phyloP scores from a whole-genome alignment of 2,329 filamentous ascomycete genomes.

The Rhinocladiella mackenziei region DNA sequence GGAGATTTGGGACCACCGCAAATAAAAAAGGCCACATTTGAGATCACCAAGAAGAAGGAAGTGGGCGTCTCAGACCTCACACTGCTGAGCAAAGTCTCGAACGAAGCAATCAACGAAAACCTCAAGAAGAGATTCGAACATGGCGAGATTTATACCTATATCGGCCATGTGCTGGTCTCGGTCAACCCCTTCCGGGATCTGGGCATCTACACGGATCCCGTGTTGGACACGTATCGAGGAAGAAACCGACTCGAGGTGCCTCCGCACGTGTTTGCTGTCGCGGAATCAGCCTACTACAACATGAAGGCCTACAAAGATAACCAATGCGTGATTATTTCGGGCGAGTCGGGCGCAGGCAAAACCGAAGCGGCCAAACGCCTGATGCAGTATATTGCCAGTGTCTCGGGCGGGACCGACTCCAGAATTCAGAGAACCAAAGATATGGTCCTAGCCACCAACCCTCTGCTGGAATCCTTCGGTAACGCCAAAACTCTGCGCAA shows the following conservation, averaged over 20 bases:
- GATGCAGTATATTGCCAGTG: slow-evolving; percentile 99
- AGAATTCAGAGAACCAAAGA: slow-evolving; percentile 97
- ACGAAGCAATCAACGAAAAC: slow-evolving; percentile 99
- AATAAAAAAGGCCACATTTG: slow-evolving; percentile 93
- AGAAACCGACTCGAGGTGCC: slow-evolving; percentile 93
- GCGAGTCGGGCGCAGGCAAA: slow-evolving; percentile 96
- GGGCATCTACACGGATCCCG: slow-evolving; percentile 94
- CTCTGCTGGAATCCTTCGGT: slow-evolving; percentile 92
- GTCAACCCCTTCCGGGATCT: slow-evolving; percentile 97
- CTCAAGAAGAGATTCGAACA: slow-evolving; percentile 97
- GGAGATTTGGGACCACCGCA: slow-evolving; percentile 54
- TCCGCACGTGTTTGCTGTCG: slow-evolving; percentile 95
- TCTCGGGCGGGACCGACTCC: slow-evolving; percentile 77
- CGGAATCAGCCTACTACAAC: slow-evolving; percentile 96
- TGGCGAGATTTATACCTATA: slow-evolving; percentile 98
- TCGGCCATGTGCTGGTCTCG: slow-evolving; percentile 97
- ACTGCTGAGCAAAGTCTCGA: slow-evolving; percentile 95
- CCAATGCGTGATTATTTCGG: slow-evolving; percentile 98
- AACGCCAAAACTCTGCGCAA: slow-evolving; percentile 97
- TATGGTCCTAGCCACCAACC: slow-evolving; percentile 98
- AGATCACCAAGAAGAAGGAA: slow-evolving; percentile 97
- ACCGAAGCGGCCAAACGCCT: slow-evolving; percentile 97
- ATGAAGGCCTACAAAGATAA: slow-evolving; percentile 99
- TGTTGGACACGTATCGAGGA: slow-evolving; percentile 88
- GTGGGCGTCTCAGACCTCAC: slow-evolving; percentile 97